Base-by-base conservation (phyloP, 331 rosid genomes). In the Rosa hybrid region DNA sequence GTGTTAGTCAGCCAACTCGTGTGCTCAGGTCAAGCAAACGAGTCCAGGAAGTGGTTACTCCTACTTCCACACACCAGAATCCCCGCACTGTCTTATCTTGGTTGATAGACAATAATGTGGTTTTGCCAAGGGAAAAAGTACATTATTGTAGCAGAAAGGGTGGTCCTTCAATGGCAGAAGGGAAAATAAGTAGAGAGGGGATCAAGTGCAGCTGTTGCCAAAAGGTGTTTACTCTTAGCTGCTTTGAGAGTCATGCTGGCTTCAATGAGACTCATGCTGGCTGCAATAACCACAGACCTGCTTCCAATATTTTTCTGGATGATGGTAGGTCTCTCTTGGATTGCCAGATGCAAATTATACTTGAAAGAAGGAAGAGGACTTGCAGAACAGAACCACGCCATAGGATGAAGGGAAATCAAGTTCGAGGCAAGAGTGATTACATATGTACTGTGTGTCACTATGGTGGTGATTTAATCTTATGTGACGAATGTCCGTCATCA, bases 401-500 rank as follows among this genome's bases (percentile, higher is more conserved):
- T 44, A 45, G 80, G 62, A 46, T 76, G 46, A 63, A 76, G 62
- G 62, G 77, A 12, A 83, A 59, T 75, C 65, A 34, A 78, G 68
- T n/a, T 75, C 68, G 60, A 18, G 91, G 90, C 1, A 84, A 85
- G 77, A 93, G 87, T 84, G 98, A 93, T 84, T 78, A 77, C 83
- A 86, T 90, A 80, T 93, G 97, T 75, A 79, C 94, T 63, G 91
- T 87, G 80, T 91, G 97, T 73, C 94, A 86, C 79, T 81, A 83
- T 85, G 98, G 98, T 25, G 98, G 98, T 57, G 89, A 88, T 34
- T 83, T 93, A 82, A 70, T 93, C 72, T 87, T 90, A 81, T 93
- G 98, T 69, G 98, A 93, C 80, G 80, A 78, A 54, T 93, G 98
- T 42, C 98, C 97, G 10, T 88, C 98, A 46, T 80, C 98, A 62